These are phyloP conservation scores for Pseudocercospora musae DNA, from an alignment of 2,329 filamentous ascomycete genomes.

Conservation along the genomic window DNA sequence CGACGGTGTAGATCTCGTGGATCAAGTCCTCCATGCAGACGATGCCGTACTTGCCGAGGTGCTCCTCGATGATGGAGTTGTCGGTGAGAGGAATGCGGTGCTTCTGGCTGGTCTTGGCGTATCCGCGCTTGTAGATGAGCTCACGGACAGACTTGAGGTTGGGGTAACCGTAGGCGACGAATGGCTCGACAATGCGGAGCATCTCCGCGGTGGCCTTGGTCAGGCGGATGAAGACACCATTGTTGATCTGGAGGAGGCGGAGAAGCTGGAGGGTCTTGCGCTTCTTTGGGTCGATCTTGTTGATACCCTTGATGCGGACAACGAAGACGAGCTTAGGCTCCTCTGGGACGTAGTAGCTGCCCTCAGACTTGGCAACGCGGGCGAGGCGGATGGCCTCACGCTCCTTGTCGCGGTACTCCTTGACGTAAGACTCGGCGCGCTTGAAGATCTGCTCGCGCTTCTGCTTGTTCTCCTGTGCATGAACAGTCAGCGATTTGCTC, in stretches of 20 bases:
- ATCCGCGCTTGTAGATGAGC: slow-evolving; percentile 99
- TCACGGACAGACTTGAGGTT: slow-evolving; percentile 99
- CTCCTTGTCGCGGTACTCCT: slow-evolving; percentile 98
- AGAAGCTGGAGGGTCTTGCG: slow-evolving; percentile 99
- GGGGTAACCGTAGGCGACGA: slow-evolving; percentile 98
- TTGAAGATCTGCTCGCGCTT: slow-evolving; percentile 99
- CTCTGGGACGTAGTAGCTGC: slow-evolving; percentile 89
- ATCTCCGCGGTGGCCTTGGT: slow-evolving; percentile 98
- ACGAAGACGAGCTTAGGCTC: slow-evolving; percentile 97
- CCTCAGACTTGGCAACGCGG: slow-evolving; percentile 85
- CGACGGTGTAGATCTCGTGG: slow-evolving; percentile 98
- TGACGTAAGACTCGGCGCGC: slow-evolving; percentile 98
- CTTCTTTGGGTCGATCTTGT: slow-evolving; percentile 99
- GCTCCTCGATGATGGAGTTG: slow-evolving; percentile 96
- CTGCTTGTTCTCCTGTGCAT: slow-evolving; percentile 85
- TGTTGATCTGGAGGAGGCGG: slow-evolving; percentile 99
- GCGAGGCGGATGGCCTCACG: slow-evolving; percentile 94
- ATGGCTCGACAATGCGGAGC: slow-evolving; percentile 98
- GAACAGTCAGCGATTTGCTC: slow-evolving; percentile 37
- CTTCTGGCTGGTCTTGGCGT: slow-evolving; percentile 93
- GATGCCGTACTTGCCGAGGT: slow-evolving; percentile 96
- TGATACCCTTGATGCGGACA: slow-evolving; percentile 99
- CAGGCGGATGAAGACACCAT: slow-evolving; percentile 94
- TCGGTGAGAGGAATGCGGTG: slow-evolving; percentile 94
- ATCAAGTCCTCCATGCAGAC: slow-evolving; percentile 99